Evolutionary conservation across 148 eudicot genomes (phyloP).

Genomic region (Dianthus caryophyllus): DNA sequence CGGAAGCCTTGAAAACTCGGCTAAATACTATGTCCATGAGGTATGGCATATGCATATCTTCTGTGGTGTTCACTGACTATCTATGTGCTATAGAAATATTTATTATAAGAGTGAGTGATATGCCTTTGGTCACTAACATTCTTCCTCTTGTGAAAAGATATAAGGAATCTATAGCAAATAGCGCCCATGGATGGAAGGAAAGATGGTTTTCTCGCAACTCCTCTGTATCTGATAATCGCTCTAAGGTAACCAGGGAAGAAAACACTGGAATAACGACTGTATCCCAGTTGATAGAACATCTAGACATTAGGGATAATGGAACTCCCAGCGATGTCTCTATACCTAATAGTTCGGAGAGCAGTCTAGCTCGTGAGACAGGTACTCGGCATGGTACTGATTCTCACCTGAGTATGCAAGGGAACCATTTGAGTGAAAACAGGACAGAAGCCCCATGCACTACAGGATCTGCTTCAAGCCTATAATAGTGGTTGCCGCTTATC

Average conservation of each 20-base stretch:
- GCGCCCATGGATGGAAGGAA: conserved; percentile 89
- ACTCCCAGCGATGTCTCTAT: conserved; percentile 31
- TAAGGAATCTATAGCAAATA: conserved; percentile 83
- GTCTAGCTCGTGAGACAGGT: conserved; percentile 27
- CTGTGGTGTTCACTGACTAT: background rate
- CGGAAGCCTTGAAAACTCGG: conserved; percentile 77
- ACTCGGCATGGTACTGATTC: conserved; percentile 26
- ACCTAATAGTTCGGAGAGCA: conserved; percentile 41
- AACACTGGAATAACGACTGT: conserved; percentile 56
- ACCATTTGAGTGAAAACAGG: conserved; percentile 32
- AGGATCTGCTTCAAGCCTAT: conserved; percentile 41
- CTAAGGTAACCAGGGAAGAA: conserved; percentile 62
- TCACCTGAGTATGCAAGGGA: conserved; percentile 14
- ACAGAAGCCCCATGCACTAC: conserved; percentile 42
- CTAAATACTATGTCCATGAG: conserved; percentile 65
- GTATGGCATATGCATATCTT: conserved; percentile 30
- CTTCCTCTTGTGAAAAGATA: conserved; percentile 34
- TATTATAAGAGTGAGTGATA: background rate
- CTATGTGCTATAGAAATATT: background rate
- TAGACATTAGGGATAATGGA: conserved; percentile 45
- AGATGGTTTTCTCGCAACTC: conserved; percentile 78
- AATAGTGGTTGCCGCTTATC: conserved; percentile 10
- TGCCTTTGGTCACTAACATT: background rate
- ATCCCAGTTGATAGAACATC: conserved; percentile 73
- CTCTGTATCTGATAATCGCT: conserved; percentile 42